Evolutionary conservation across 202 grass and related monocot species (phyloP).

Genomic region (Schoenoplectus tabernaemontani): DNA sequence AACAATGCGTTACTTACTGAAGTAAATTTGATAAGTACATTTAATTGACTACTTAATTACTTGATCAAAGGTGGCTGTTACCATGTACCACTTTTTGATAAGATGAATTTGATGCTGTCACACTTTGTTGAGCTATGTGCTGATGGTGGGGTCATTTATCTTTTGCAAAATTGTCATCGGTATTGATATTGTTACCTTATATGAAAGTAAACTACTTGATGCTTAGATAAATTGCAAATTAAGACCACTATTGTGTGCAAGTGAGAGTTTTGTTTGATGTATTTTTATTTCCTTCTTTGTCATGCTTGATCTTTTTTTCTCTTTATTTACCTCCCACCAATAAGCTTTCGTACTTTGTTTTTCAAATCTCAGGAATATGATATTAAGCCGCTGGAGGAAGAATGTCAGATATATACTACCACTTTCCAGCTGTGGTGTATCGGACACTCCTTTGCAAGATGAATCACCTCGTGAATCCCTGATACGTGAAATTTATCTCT

Average conservation of each 20-base stretch:
- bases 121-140: not conserved
- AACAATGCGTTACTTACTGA: not conserved
- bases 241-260: not conserved
- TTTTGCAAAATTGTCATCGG: not conserved
- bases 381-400: constrained; percentile 80
- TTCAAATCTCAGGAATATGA: constrained; percentile 74
- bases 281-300: not conserved
- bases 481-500: constrained; percentile 71
- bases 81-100: too few relatives aligned
- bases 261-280: not conserved
- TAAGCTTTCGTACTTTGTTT: constrained; percentile 19
- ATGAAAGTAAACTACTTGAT: not conserved
- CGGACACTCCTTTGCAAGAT: constrained; percentile 47
- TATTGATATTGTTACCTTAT: not conserved
- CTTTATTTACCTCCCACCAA: not conserved
- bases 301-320: not conserved
- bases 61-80: not conserved
- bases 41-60: not conserved
- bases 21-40: not conserved
- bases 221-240: not conserved
- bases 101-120: not conserved
- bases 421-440: constrained; percentile 66
- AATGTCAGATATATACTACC: constrained; percentile 71
- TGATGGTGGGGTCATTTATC: not conserved
- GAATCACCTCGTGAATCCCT: constrained; percentile 46